Evolutionary conservation across 106 monocot genomes (phyloP).

Genomic region (Dioscorea dumetorum): DNA sequence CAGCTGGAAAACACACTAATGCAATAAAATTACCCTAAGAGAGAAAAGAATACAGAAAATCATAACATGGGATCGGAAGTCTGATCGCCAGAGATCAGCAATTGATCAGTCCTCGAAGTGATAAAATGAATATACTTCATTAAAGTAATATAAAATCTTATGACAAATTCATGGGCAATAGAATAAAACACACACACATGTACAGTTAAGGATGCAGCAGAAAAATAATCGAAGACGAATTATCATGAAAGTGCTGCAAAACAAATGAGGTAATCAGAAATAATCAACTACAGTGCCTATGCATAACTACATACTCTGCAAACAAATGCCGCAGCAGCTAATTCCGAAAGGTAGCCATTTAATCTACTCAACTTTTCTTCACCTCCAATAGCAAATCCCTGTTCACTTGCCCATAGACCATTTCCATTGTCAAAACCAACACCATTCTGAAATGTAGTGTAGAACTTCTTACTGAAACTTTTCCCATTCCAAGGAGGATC

Average conservation of each 20-base stretch:
- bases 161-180: too few relatives aligned
- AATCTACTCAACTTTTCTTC: slow-evolving; percentile 59
- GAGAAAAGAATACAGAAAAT: too few relatives aligned
- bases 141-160: too few relatives aligned
- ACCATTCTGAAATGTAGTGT: slow-evolving; percentile 71
- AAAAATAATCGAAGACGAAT: neutral
- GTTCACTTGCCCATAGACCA: slow-evolving; percentile 58
- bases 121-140: too few relatives aligned
- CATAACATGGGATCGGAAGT: too few relatives aligned
- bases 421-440: slow-evolving; percentile 89
- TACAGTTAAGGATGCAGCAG: neutral
- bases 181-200: too few relatives aligned
- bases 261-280: neutral
- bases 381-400: slow-evolving; percentile 86
- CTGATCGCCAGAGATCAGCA: too few relatives aligned
- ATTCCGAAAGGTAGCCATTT: slow-evolving; percentile 84
- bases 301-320: slow-evolving; percentile 58
- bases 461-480: slow-evolving; percentile 13
- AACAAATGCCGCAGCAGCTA: slow-evolving; percentile 85
- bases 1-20: too few relatives aligned
- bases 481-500: slow-evolving; percentile 11
- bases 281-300: neutral
- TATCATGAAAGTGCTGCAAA: neutral
- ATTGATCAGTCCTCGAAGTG: too few relatives aligned
- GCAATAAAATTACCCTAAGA: too few relatives aligned